These are phyloP conservation scores for Crinitomyces ghanaensis DNA, from an alignment of 805 yeast genomes.

Conservation along the genomic window DNA sequence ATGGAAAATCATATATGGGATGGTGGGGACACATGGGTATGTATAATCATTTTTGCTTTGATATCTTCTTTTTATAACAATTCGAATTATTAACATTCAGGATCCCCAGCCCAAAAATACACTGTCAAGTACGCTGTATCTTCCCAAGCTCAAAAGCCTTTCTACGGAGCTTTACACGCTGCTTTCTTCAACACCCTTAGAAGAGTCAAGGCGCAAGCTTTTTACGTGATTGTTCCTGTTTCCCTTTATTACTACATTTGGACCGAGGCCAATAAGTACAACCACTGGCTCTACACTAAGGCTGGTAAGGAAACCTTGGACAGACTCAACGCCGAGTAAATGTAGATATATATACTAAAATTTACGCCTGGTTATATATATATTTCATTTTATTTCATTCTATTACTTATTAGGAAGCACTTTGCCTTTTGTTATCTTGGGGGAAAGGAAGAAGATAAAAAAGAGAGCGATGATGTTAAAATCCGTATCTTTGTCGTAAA, in stretches of 20 bases:
- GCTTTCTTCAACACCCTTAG: slow-evolving; percentile 90
- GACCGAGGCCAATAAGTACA: slow-evolving; percentile 76
- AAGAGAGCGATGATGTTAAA: slow-evolving; percentile 5
- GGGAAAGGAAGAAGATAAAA: too few relatives aligned
- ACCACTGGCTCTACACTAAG: slow-evolving; percentile 90
- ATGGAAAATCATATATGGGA: slow-evolving; percentile 75
- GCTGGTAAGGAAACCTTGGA: slow-evolving; percentile 94
- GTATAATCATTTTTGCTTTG: slow-evolving; percentile 14
- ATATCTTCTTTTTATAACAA: background rate
- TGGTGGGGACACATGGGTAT: slow-evolving; percentile 92
- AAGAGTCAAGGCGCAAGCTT: slow-evolving; percentile 77
- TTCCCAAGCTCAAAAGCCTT: slow-evolving; percentile 86
- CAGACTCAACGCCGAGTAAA: slow-evolving; percentile 28
- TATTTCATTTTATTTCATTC: too few relatives aligned
- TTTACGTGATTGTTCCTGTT: slow-evolving; percentile 70
- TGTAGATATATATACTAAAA: too few relatives aligned
- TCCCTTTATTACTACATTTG: slow-evolving; percentile 75
- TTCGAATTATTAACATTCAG: slow-evolving; percentile 31
- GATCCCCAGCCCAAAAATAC: slow-evolving; percentile 19
- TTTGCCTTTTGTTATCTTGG: too few relatives aligned
- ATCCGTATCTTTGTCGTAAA: slow-evolving; percentile 12
- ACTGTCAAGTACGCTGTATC: slow-evolving; percentile 78
- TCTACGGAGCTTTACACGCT: slow-evolving; percentile 74
- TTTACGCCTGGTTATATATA: too few relatives aligned
- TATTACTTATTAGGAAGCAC: too few relatives aligned